A percentile compares a stretch with the other conserved stretches of the same genome.
phyloP scores from a whole-genome alignment of 2,329 filamentous ascomycete species.

The Diaporthe velutina region DNA sequence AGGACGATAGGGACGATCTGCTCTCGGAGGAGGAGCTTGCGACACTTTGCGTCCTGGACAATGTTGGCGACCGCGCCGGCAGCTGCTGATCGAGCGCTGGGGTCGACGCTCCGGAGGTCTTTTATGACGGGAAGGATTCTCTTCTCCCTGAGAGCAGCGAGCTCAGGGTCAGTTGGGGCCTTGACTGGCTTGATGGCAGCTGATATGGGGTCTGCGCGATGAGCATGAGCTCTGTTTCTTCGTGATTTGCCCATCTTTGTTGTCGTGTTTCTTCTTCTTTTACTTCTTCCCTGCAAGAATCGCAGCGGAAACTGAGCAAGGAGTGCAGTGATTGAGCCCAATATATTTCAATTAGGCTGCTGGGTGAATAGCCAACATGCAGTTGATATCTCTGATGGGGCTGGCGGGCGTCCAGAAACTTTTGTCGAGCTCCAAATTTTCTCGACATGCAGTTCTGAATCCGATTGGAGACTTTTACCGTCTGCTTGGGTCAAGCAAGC shows the following conservation, averaged over 20 bases:
- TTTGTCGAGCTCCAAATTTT: constrained; percentile 25
- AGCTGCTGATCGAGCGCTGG: constrained; percentile 70
- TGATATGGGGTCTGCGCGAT: constrained; percentile 65
- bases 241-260: constrained; percentile 71
- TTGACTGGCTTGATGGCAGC: constrained; percentile 65
- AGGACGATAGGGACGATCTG: constrained; percentile 74
- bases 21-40: constrained; percentile 75
- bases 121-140: constrained; percentile 74
- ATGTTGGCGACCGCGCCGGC: constrained; percentile 72
- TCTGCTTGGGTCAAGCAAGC: background rate
- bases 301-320: background rate
- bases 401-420: constrained; percentile 15
- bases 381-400: background rate
- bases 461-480: constrained; percentile 29
- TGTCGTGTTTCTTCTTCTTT: background rate
- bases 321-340: background rate
- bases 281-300: background rate
- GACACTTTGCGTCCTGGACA: constrained; percentile 71
- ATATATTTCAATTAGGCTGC: background rate
- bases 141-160: constrained; percentile 72
- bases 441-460: constrained; percentile 15
- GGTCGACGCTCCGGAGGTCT: constrained; percentile 70
- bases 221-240: constrained; percentile 62
- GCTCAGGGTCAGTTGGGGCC: constrained; percentile 72
- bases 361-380: background rate